These are phyloP conservation scores for Clonostachys chloroleuca DNA, from an alignment of 2,329 filamentous ascomycete genomes.

Conservation along the genomic window DNA sequence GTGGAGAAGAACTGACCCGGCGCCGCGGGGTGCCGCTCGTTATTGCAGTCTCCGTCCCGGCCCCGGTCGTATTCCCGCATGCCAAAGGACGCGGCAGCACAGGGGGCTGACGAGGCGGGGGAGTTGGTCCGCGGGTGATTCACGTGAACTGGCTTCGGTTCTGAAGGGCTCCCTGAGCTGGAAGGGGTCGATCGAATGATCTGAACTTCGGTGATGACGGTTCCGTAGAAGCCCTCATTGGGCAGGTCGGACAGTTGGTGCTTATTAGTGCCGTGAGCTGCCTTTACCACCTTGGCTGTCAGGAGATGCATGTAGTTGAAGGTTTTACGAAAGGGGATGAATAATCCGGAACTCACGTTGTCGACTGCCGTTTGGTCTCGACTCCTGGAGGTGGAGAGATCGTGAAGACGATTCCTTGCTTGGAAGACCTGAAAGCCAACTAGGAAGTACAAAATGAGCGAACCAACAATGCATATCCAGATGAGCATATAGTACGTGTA, in stretches of 20 bases:
- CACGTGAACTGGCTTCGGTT: slow-evolving; percentile 1
- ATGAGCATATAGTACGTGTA: slow-evolving; percentile 59
- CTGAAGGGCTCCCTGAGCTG: slow-evolving; percentile 5
- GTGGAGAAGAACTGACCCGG: background rate
- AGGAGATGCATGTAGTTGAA: background rate
- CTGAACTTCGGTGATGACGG: slow-evolving; percentile 48
- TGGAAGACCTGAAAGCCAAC: slow-evolving; percentile 58
- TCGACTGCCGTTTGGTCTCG: slow-evolving; percentile 19
- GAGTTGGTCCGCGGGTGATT: background rate
- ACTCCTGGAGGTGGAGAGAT: slow-evolving; percentile 34
- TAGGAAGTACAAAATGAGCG: slow-evolving; percentile 48
- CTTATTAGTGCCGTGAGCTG: background rate
- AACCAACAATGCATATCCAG: slow-evolving; percentile 54
- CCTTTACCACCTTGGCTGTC: background rate
- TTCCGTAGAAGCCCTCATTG: slow-evolving; percentile 37
- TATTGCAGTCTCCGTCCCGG: background rate
- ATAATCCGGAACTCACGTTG: slow-evolving; percentile 17
- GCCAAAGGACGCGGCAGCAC: background rate
- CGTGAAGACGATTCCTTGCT: slow-evolving; percentile 49
- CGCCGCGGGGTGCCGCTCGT: background rate
- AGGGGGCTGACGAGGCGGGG: background rate
- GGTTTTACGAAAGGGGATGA: background rate
- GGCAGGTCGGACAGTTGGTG: slow-evolving; percentile 11
- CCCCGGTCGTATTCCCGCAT: background rate
- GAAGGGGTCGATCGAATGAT: slow-evolving; percentile 23